phyloP scores from a whole-genome alignment of 2,329 filamentous ascomycete species.

The Botrytis galanthina region DNA sequence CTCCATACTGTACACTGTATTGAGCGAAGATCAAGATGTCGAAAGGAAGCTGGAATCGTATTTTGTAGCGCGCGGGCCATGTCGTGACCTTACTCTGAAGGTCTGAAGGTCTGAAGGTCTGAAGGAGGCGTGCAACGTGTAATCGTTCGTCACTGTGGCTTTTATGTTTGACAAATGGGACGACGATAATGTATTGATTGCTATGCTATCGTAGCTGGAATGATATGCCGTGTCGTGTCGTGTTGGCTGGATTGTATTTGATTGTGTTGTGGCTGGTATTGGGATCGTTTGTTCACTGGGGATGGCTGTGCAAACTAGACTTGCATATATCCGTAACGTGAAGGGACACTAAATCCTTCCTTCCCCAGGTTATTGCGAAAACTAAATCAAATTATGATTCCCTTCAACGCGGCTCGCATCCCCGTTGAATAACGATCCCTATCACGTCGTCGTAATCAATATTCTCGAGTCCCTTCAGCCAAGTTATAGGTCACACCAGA shows the following conservation, averaged over 20 bases:
- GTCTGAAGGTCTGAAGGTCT: neutral
- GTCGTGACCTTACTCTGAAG: neutral
- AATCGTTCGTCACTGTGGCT: conserved; percentile 7
- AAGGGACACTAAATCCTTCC: neutral
- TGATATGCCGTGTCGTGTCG: neutral
- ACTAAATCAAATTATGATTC: neutral
- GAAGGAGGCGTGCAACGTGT: neutral
- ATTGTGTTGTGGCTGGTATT: neutral
- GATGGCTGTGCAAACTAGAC: neutral
- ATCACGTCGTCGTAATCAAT: neutral
- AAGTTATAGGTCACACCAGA: neutral
- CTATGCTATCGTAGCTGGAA: neutral
- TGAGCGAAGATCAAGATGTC: neutral
- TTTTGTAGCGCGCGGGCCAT: conserved; percentile 9
- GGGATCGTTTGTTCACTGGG: neutral
- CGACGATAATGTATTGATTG: neutral
- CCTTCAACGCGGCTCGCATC: neutral
- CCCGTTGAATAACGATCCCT: neutral
- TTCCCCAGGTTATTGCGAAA: conserved; percentile 1
- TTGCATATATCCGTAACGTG: neutral
- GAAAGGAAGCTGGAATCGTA: conserved; percentile 10
- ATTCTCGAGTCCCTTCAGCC: neutral
- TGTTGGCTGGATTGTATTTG: too few species aligned
- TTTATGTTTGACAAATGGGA: neutral
- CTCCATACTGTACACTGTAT: neutral